Conservation (phyloP, 1,139 yeast genomes). For the Geotrichum candidum region DNA sequence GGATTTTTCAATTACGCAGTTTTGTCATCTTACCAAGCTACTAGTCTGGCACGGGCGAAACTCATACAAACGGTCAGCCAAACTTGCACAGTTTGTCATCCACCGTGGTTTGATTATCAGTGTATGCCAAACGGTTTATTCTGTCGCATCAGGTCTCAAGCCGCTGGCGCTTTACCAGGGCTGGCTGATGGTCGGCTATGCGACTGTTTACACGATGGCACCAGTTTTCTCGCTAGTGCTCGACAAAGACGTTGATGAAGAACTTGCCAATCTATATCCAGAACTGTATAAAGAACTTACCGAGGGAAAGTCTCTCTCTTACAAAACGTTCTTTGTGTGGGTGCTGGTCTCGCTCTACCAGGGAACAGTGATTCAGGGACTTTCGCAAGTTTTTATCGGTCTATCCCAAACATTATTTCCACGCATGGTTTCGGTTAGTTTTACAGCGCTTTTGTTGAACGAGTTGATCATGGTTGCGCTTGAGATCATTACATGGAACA, state of each 20-base stretch:
- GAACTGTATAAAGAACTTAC: conserved; percentile 91
- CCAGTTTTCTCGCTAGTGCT: conserved; percentile 92
- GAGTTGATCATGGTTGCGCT: conserved; percentile 92
- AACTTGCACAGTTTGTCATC: conserved; percentile 89
- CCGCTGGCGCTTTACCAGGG: conserved; percentile 94
- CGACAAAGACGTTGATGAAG: conserved; percentile 88
- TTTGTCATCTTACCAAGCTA: conserved; percentile 79
- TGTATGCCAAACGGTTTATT: conserved; percentile 93
- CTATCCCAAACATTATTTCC: conserved; percentile 50
- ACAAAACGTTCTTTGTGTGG: conserved; percentile 88
- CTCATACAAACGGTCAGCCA: conserved; percentile 91
- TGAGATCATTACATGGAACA: conserved; percentile 87
- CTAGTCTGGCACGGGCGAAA: conserved; percentile 97
- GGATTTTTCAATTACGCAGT: conserved; percentile 89
- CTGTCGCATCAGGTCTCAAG: conserved; percentile 79
- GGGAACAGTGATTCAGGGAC: conserved; percentile 70
- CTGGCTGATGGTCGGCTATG: conserved; percentile 97
- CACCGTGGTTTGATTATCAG: conserved; percentile 93
- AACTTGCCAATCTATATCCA: conserved; percentile 83
- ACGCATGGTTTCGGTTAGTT: conserved; percentile 80
- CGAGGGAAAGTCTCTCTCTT: conserved; percentile 78
- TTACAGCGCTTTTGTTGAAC: conserved; percentile 71
- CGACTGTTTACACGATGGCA: conserved; percentile 95
- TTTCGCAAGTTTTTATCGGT: conserved; percentile 71
- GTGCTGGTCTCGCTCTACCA: conserved; percentile 80